Evolutionary conservation across 2,329 filamentous ascomycete genomes (phyloP).

Genomic region (Pseudogymnoascus sp.): DNA sequence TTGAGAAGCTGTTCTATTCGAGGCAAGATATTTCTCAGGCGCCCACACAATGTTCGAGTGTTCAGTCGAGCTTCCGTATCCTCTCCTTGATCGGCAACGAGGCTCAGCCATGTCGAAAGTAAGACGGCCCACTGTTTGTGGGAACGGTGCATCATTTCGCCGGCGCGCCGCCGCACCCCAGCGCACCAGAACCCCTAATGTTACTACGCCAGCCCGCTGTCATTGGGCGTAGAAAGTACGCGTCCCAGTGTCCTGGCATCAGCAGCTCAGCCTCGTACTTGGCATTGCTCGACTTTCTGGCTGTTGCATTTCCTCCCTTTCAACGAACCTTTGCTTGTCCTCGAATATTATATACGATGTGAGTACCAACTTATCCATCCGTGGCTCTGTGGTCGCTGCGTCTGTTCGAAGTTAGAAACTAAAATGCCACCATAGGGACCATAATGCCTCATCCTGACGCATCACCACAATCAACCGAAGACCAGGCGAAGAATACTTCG

Average conservation of each 20-base stretch:
- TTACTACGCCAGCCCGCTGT: background rate
- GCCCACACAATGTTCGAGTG: background rate
- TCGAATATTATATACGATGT: constrained; percentile 3
- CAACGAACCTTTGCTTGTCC: background rate
- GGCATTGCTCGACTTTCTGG: background rate
- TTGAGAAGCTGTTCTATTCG: background rate
- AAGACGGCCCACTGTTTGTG: constrained; percentile 3
- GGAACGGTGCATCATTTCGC: constrained; percentile 5
- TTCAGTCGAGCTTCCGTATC: background rate
- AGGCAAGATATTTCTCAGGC: background rate
- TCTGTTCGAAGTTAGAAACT: background rate
- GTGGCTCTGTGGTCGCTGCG: background rate
- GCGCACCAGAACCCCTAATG: background rate
- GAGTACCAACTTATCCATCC: background rate
- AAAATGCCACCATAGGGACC: background rate
- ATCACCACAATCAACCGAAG: constrained; percentile 16
- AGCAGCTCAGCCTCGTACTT: constrained; percentile 5
- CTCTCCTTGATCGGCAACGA: background rate
- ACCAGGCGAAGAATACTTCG: constrained; percentile 18
- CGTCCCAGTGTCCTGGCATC: background rate
- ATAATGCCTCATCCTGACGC: constrained; percentile 22
- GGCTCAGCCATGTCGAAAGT: background rate
- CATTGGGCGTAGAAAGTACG: background rate
- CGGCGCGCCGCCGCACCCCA: background rate
- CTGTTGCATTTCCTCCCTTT: constrained; percentile 2